Evolutionary conservation across 768 basidiomycete genomes (phyloP), one percentile per base, ranked within the genome.

Genomic region (Tricholoma terreum): DNA sequence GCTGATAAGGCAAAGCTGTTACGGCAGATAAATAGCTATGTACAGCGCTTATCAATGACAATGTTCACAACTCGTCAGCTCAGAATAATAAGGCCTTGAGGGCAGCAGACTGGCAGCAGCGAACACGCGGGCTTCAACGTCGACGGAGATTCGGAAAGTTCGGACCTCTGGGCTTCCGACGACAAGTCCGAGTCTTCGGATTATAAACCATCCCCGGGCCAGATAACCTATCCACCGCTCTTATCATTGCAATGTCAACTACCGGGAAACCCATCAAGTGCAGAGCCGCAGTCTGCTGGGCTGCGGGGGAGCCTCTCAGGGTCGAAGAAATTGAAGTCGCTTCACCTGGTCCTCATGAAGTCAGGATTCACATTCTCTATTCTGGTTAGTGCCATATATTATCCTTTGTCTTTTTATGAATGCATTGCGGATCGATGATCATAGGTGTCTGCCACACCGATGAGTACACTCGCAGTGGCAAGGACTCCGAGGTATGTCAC

Each of bases 271-370:
- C 71, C 78, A 96, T 85, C 83, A 84, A 68, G 82, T 96, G 81
- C 79, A 96, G 93, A 72, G 95, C 93, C 33, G 92, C 92, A 36
- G 87, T 99, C 57, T 96, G 94, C 72, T 99, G 96, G 97, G 92
- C 81, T 54, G 94, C 95, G 11, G 90, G 89, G 62, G 82, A 93
- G 71, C 83, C 83, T 49, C 83, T 98, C 60, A 85, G 87, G 67
- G 76, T 98, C 66, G 96, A 98, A 73, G 86, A 93, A 36, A 86
- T 99, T 64, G 89, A 97, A 66, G 97, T 99, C 19, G 91, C 90
- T 17, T 95, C 96, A 49, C 97, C 97, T 36, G 78, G 77, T 59
- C 86, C 89, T 31, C 81, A 89, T 71, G 97, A 99, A 80, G 97
- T 99, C 67, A 80, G 97, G 58, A 92, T 99, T 70, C 83, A 86